A percentile compares a stretch with the other conserved stretches of the same genome.
These are phyloP conservation scores for Pichia occidentalis DNA, from an alignment of 805 yeast species.

Conservation along the genomic window DNA sequence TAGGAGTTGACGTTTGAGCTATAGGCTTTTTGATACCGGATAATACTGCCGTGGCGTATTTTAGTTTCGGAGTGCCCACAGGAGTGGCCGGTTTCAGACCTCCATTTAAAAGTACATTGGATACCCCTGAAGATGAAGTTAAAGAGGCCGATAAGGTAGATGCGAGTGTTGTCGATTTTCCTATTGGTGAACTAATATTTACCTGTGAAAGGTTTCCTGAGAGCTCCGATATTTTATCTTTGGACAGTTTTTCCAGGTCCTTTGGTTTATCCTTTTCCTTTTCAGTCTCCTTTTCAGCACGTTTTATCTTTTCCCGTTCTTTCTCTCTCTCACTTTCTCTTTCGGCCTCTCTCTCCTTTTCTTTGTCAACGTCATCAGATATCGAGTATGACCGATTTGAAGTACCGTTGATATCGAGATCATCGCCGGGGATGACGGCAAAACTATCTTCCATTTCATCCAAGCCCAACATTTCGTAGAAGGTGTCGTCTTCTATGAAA, in stretches of 20 bases:
- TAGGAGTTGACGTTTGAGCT: slow-evolving; percentile 6
- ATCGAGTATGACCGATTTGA: slow-evolving; percentile 6
- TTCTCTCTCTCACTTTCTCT: slow-evolving; percentile 7
- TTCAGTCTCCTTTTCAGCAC: slow-evolving; percentile 5
- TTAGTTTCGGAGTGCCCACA: slow-evolving; percentile 35
- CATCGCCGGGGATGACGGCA: slow-evolving; percentile 21
- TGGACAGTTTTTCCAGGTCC: slow-evolving; percentile 4
- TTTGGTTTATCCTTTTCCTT: slow-evolving; percentile 6
- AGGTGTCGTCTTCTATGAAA: slow-evolving; percentile 87
- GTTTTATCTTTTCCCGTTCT: background rate
- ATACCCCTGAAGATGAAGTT: slow-evolving; percentile 11
- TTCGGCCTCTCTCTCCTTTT: slow-evolving; percentile 6
- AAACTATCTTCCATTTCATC: slow-evolving; percentile 38
- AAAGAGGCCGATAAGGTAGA: slow-evolving; percentile 6
- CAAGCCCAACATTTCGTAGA: slow-evolving; percentile 80
- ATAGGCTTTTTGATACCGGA: slow-evolving; percentile 19
- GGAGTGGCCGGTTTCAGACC: slow-evolving; percentile 26
- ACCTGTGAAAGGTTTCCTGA: slow-evolving; percentile 14
- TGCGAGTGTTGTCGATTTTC: slow-evolving; percentile 14
- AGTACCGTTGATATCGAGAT: slow-evolving; percentile 1
- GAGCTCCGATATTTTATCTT: background rate
- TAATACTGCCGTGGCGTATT: slow-evolving; percentile 29
- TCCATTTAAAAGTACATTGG: slow-evolving; percentile 10
- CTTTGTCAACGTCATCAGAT: slow-evolving; percentile 5
- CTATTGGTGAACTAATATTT: slow-evolving; percentile 17